These are phyloP conservation scores for Lachancea cidri DNA, from an alignment of 805 yeast species.

Conservation along the genomic window DNA sequence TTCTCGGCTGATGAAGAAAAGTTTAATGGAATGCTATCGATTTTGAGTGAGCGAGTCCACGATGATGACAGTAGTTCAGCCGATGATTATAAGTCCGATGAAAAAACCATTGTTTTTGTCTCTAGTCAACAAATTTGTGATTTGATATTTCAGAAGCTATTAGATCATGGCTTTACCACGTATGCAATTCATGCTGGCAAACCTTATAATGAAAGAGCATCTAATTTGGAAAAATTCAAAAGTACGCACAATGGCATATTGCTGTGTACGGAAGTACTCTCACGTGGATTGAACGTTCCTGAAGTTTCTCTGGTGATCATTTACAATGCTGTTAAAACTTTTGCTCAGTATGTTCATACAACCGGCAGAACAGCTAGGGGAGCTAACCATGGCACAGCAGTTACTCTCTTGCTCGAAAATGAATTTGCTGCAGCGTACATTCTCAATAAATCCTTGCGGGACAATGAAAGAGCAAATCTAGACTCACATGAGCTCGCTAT, in stretches of 20 bases:
- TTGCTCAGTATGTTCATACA: conserved; percentile 94
- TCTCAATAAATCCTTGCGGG: conserved; percentile 43
- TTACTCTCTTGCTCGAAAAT: conserved; percentile 60
- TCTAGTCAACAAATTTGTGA: conserved; percentile 90
- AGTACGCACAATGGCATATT: conserved; percentile 55
- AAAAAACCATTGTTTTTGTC: conserved; percentile 73
- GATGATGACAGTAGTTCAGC: conserved; percentile 18
- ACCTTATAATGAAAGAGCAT: conserved; percentile 75
- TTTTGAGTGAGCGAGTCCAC: conserved; percentile 42
- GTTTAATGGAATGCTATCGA: conserved; percentile 47
- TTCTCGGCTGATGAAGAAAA: conserved; percentile 50
- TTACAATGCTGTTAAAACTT: conserved; percentile 75
- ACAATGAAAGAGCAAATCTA: conserved; percentile 32
- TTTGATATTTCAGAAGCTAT: conserved; percentile 45
- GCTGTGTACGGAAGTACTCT: conserved; percentile 91
- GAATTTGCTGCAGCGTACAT: conserved; percentile 68
- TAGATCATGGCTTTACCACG: conserved; percentile 48
- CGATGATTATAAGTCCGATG: conserved; percentile 29
- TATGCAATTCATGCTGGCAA: conserved; percentile 88
- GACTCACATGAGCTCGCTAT: not conserved
- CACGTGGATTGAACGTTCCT: conserved; percentile 93
- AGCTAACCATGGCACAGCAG: conserved; percentile 66
- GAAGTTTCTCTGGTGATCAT: conserved; percentile 75
- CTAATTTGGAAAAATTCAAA: conserved; percentile 66
- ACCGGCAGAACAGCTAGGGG: conserved; percentile 97